Base-by-base conservation (phyloP, 129 eudicot species). In the Rutidosis leptorrhynchoides region DNA sequence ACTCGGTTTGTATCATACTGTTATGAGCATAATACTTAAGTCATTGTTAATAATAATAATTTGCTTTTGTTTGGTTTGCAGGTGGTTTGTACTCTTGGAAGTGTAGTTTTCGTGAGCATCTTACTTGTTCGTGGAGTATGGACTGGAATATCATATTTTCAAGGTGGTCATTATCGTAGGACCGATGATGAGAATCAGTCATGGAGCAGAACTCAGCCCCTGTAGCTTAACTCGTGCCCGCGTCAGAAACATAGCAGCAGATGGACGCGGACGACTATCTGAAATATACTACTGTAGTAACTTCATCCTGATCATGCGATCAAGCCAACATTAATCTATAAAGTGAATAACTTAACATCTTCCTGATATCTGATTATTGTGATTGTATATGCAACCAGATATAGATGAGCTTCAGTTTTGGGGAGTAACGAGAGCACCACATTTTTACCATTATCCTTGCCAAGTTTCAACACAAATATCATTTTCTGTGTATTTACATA, bases 31-130 rank as follows among this genome's bases (percentile, higher is more conserved):
- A 30, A 2, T 17, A 30, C 14, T 56, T 23, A 5, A 48, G 20
- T 17, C 22, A 19, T 48, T 33, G 17, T 35, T 23, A 16, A 4
- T 16, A 8, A 14, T 49, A 45, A 30, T 42, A 42, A 51, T 5
- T 23, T 66, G 37, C 22, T 40, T 45, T 19, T 60, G 55, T 33
- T 19, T 3, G 67, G 27, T 42, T 45, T 73, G 69, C 76, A 91
- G 98, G 98, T 88, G 37, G 76, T 92, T 74, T 92, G 98, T 78
- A 88, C 96, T 14, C 95, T 92, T 49, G 98, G 98, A 54, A 92
- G 85, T 75, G 87, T 85, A 30, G 83, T 88, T 20, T 92, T 92
- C 48, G 81, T 79, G 35, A 92, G 98, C 82, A 92, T 92, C 48
- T 82, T 92, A 79, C 78, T 88, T 46, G 81, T 88, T 61, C 96